Conservation (phyloP, 768 basidiomycete species). For the Collybia mongolica region DNA sequence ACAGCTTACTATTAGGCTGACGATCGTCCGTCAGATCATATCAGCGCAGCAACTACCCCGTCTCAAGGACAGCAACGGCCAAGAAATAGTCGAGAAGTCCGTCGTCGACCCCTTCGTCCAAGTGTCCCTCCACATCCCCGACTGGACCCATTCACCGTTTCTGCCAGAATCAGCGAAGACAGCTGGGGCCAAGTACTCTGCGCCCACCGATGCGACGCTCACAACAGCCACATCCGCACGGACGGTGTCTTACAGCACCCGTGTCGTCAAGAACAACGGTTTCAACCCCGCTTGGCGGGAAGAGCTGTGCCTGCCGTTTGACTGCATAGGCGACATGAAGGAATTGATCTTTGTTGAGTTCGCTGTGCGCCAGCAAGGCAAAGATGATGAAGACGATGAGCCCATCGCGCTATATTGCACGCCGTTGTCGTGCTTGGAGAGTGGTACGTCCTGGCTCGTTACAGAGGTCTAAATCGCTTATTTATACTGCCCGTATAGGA, state of each 20-base stretch:
- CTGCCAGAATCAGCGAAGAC: too few species aligned
- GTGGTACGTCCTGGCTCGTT: slow-evolving; percentile 45
- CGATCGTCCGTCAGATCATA: slow-evolving; percentile 11
- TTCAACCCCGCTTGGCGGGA: slow-evolving; percentile 94
- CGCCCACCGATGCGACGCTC: slow-evolving; percentile 14
- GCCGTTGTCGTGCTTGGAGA: slow-evolving; percentile 70
- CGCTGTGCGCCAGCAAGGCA: slow-evolving; percentile 66
- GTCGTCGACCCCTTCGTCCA: slow-evolving; percentile 64
- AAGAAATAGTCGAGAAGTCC: slow-evolving; percentile 60
- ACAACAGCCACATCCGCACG: slow-evolving; percentile 31
- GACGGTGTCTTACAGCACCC: slow-evolving; percentile 56
- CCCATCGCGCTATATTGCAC: slow-evolving; percentile 77
- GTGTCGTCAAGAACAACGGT: slow-evolving; percentile 82
- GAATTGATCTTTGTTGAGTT: slow-evolving; percentile 88
- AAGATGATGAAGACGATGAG: slow-evolving; percentile 46
- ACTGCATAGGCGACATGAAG: slow-evolving; percentile 73
- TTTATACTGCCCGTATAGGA: slow-evolving; percentile 40
- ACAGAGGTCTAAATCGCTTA: background rate
- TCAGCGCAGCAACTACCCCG: slow-evolving; percentile 78
- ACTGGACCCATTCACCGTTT: slow-evolving; percentile 45
- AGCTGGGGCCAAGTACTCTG: slow-evolving; percentile 12
- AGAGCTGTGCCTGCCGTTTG: slow-evolving; percentile 66
- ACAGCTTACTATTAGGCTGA: too few species aligned
- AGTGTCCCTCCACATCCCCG: slow-evolving; percentile 75
- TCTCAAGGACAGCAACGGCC: slow-evolving; percentile 65